Evolutionary conservation across 2,329 filamentous ascomycete species (phyloP).

Genomic region (Hypoxylon sp.): DNA sequence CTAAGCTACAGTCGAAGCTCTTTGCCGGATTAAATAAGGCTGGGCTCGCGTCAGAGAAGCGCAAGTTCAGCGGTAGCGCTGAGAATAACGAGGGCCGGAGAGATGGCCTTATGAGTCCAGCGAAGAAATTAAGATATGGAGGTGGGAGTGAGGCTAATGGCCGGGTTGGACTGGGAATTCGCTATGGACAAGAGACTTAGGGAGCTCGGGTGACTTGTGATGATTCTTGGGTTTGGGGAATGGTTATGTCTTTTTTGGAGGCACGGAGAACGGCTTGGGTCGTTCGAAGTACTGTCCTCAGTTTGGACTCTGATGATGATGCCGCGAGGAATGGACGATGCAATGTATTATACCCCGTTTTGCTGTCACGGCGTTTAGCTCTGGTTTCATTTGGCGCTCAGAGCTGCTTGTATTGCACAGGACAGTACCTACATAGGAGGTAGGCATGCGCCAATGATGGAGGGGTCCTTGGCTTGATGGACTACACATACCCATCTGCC

Average conservation of each 20-base stretch:
- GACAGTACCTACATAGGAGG: background rate
- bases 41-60: conserved; percentile 61
- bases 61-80: conserved; percentile 62
- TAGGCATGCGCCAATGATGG: background rate
- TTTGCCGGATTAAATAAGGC: conserved; percentile 63
- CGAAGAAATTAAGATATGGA: conserved; percentile 66
- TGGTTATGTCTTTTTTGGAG: background rate
- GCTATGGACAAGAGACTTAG: conserved; percentile 57
- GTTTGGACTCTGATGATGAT: conserved; percentile 19
- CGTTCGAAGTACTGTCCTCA: conserved; percentile 1
- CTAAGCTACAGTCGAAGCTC: conserved; percentile 67
- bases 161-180: conserved; percentile 68
- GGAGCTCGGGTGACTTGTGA: background rate
- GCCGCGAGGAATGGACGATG: conserved; percentile 22
- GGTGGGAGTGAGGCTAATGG: conserved; percentile 58
- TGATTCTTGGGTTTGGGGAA: conserved; percentile 2
- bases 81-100: conserved; percentile 53
- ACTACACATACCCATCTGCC: background rate
- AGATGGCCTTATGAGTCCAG: conserved; percentile 61
- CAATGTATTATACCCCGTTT: conserved; percentile 39
- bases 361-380: conserved; percentile 21
- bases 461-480: background rate
- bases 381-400: conserved; percentile 21
- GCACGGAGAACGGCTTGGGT: background rate
- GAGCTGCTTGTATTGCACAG: conserved; percentile 3